Base-by-base conservation (phyloP, 2,329 filamentous ascomycete genomes). In the Coniochaeta ligniaria region DNA sequence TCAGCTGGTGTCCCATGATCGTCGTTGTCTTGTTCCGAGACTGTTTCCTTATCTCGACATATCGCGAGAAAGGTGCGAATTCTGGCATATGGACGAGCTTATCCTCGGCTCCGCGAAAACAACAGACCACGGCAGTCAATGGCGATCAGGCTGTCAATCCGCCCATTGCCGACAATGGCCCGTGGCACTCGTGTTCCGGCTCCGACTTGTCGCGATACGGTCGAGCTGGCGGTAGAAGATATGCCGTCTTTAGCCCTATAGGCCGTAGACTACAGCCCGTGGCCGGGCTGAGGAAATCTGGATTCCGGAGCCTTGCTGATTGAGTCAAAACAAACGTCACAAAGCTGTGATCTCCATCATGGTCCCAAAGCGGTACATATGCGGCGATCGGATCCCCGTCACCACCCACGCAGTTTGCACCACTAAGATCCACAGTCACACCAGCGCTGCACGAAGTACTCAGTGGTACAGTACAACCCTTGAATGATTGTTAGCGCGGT, bases 61-160 rank as follows among this genome's bases (percentile, higher is more conserved):
- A 31, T 31, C 4, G 2, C 9, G 4, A 26, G 11, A 47, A 36
- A 9, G 35, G 20, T 58, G 26, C 36, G 41, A 26, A 38, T 36
- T 41, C 45, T 31, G n/a, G n/a, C n/a, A n/a, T n/a, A n/a, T n/a
- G 38, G 58, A 47, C 59, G 63, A 62, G 54, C 59, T 64, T 69
- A 69, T 64, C 68, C 67, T 68, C 66, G 68, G 68, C 63, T 65
- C 59, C 61, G 67, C 65, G 66, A 66, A 63, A 67, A 64, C 55
- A 33, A 47, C 59, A 60, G 33, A 33, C 58, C 59, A 61, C 52
- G 20, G 38, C 26, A 17, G 47, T 9, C 47, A 58, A 58, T 55
- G n/a, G 24, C 54, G 6, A 24, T n/a, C 47, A 22, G 11, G 47
- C 7, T 17, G 8, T 31, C 6, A 31, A 17, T 14, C 43, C 43